Evolutionary conservation across 2,329 filamentous ascomycete genomes (phyloP).

Genomic region (Calonectria henricotiae): DNA sequence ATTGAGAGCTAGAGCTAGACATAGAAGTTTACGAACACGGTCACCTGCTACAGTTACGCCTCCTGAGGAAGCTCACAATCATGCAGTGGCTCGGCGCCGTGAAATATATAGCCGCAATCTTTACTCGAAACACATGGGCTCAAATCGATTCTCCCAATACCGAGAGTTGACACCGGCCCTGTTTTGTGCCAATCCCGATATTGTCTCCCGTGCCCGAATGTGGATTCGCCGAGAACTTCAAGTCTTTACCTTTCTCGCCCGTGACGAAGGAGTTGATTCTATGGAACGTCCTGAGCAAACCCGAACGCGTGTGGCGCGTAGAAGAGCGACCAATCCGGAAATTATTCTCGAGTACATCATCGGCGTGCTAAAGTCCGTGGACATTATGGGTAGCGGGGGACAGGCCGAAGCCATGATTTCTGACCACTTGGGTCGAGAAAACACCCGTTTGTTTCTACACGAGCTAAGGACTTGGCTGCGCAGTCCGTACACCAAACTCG

Average conservation of each 20-base stretch:
- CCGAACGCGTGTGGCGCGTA: slow-evolving; percentile 43
- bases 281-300: slow-evolving; percentile 30
- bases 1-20: neutral
- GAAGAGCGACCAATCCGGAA: slow-evolving; percentile 79
- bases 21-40: neutral
- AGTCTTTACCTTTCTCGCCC: slow-evolving; percentile 82
- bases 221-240: slow-evolving; percentile 89
- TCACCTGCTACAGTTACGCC: neutral
- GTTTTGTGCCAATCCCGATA: slow-evolving; percentile 76
- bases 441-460: slow-evolving; percentile 85
- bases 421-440: slow-evolving; percentile 83
- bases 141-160: slow-evolving; percentile 84
- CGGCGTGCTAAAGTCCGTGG: slow-evolving; percentile 86
- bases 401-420: slow-evolving; percentile 85
- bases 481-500: slow-evolving; percentile 81
- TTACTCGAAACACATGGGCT: slow-evolving; percentile 87
- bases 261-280: slow-evolving; percentile 48
- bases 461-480: slow-evolving; percentile 87
- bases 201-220: slow-evolving; percentile 83
- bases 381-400: slow-evolving; percentile 84
- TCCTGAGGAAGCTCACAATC: slow-evolving; percentile 14
- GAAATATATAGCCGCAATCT: slow-evolving; percentile 81
- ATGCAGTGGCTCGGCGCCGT: slow-evolving; percentile 69
- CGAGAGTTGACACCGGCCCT: slow-evolving; percentile 79
- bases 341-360: slow-evolving; percentile 91